A percentile compares a stretch with the other conserved stretches of the same genome.
These are phyloP conservation scores for Arachis stenosperma DNA, from an alignment of 306 rosid genomes.

Conservation along the genomic window DNA sequence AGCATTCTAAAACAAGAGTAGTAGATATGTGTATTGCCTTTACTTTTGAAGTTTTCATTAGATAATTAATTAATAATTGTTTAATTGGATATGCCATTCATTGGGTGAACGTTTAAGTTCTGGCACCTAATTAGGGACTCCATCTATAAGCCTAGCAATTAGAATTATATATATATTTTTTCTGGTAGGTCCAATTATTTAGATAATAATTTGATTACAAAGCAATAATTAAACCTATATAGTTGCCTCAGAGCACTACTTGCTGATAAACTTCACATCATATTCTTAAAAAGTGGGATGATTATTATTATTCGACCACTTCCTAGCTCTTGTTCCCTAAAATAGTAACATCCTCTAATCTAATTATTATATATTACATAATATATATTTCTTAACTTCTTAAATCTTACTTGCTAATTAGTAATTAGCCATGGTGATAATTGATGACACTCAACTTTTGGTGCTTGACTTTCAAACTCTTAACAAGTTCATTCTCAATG, in stretches of 20 bases:
- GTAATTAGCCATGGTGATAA: slow-evolving; percentile 16
- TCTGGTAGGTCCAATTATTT: too few relatives aligned
- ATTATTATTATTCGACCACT: slow-evolving; percentile 22
- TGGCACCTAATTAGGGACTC: slow-evolving; percentile 12
- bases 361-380: too few relatives aligned
- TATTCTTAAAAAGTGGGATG: slow-evolving; percentile 31
- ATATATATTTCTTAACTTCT: too few relatives aligned
- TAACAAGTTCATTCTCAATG: slow-evolving; percentile 16
- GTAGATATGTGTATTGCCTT: background rate
- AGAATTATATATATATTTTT: too few relatives aligned
- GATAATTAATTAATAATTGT: background rate
- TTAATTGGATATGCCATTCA: background rate
- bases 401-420: background rate
- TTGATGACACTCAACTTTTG: background rate
- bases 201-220: too few relatives aligned
- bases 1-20: background rate
- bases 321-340: too few relatives aligned
- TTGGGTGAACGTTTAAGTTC: background rate
- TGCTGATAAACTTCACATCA: slow-evolving; percentile 47
- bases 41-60: background rate
- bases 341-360: too few relatives aligned
- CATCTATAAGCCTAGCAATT: background rate
- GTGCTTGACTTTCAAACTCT: slow-evolving; percentile 14
- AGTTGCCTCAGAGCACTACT: background rate
- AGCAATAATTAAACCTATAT: too few relatives aligned